Evolutionary conservation across 2,329 filamentous ascomycete genomes (phyloP), one percentile per base, ranked within the genome.

Genomic region (Penicillium olsonii): DNA sequence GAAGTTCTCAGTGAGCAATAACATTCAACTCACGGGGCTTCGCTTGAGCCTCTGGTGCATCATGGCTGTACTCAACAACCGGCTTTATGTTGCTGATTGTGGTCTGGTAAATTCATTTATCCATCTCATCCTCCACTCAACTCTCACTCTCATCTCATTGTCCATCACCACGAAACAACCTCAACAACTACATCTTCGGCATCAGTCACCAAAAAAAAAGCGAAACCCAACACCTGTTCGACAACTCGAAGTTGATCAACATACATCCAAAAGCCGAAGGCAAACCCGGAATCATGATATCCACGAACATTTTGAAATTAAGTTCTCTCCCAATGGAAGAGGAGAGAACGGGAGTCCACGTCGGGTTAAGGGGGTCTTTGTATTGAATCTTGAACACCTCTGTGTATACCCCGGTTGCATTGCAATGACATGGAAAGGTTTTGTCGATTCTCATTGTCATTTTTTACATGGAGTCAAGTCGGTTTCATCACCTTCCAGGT

Each of bases 1-100:
- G 65, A 68, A 43, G 57, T 65, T 43, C 55, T 66, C n/a, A 53
- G 62, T 39, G 57, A 61, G 35, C 61, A 63, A 55, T 67, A 56
- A 67, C 53, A 65, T 40, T 27, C 22, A 34, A n/a, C n/a, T 33
- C 34, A 19, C 11, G 17, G 37, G 18, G 14, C n/a, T n/a, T n/a
- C n/a, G n/a, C n/a, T n/a, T n/a, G 10, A 6, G n/a, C 15, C 10
- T 12, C n/a, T 4, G 5, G 14, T 48, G 17, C 12, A 37, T 15
- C 12, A 18, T n/a, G 33, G 19, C 22, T 18, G 7, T 20, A 10
- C 33, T 9, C 6, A 35, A 18, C 38, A 37, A 37, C n/a, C 17
- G 12, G 17, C 7, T 20, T 31, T 35, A 11, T 31, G 17, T 18
- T 48, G 31, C 33, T 48, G 19, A 37, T 48, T 29, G 22, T 11